Evolutionary conservation across 148 eudicot species (phyloP).

Genomic region (Arctostaphylos glauca): DNA sequence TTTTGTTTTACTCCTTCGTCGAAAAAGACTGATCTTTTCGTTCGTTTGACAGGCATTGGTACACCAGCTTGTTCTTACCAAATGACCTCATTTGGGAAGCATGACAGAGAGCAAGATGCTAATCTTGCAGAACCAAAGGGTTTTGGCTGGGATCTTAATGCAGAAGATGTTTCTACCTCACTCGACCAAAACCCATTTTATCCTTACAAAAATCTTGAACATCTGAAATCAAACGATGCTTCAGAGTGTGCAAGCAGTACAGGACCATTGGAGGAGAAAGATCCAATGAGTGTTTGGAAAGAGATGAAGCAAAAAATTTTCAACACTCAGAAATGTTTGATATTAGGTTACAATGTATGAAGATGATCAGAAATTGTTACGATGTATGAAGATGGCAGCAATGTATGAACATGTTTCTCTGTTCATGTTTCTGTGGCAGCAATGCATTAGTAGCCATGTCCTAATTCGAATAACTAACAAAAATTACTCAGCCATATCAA

Average conservation of each 20-base stretch:
- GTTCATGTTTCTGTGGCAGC: too few relatives aligned
- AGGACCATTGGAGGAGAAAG: slow-evolving; percentile 52
- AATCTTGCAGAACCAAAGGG: slow-evolving; percentile 26
- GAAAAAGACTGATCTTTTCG: neutral
- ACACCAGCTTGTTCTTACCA: slow-evolving; percentile 13
- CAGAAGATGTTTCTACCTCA: slow-evolving; percentile 60
- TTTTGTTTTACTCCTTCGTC: neutral
- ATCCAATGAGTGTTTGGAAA: slow-evolving; percentile 68
- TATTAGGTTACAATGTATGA: too few relatives aligned
- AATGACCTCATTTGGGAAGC: neutral
- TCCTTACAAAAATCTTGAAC: slow-evolving; percentile 33
- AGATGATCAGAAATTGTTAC: too few relatives aligned
- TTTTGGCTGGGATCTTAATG: slow-evolving; percentile 58
- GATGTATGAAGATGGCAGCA: too few relatives aligned
- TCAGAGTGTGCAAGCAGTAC: slow-evolving; percentile 66
- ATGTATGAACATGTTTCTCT: too few relatives aligned
- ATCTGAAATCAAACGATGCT: slow-evolving; percentile 39
- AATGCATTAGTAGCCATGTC: too few relatives aligned
- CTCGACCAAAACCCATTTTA: slow-evolving; percentile 38
- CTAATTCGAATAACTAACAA: too few relatives aligned
- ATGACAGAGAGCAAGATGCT: slow-evolving; percentile 17
- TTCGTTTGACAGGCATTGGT: slow-evolving; percentile 28
- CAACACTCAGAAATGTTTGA: too few relatives aligned
- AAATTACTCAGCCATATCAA: too few relatives aligned
- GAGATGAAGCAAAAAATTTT: slow-evolving; percentile 97